A percentile compares a stretch with the other conserved stretches of the same genome.
Conservation (phyloP, 208 protist species). For the Crithidia fasciculata region DNA sequence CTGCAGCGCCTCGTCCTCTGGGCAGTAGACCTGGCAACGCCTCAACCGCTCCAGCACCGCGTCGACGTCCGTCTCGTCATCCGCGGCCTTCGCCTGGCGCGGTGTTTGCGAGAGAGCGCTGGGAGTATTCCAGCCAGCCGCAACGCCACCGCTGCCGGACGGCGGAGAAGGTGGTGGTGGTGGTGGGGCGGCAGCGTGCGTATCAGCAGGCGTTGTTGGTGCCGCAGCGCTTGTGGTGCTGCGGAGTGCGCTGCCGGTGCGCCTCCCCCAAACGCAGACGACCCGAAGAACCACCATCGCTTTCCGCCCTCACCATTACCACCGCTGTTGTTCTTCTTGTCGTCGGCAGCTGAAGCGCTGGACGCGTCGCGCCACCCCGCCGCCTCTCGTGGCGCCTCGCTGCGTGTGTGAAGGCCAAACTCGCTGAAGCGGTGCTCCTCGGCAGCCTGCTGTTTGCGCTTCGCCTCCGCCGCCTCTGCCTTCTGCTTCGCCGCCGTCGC, state of each 20-base stretch:
- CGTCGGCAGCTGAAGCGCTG: not conserved
- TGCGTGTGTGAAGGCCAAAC: slow-evolving; percentile 14
- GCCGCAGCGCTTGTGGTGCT: not conserved
- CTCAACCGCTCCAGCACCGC: slow-evolving; percentile 65
- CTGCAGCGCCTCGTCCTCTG: slow-evolving; percentile 56
- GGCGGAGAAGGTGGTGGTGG: not conserved
- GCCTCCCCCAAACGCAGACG: slow-evolving; percentile 14
- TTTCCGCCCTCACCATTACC: not conserved
- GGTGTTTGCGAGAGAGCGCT: slow-evolving; percentile 12
- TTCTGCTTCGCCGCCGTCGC: slow-evolving; percentile 26
- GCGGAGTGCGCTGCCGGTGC: not conserved
- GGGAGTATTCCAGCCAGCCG: slow-evolving; percentile 12
- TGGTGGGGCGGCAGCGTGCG: too few relatives aligned
- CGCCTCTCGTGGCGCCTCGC: slow-evolving; percentile 8
- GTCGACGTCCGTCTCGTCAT: slow-evolving; percentile 65
- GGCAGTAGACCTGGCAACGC: slow-evolving; percentile 85
- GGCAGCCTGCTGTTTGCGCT: slow-evolving; percentile 19
- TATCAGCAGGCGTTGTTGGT: not conserved
- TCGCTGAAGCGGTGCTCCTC: slow-evolving; percentile 19
- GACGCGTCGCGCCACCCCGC: slow-evolving; percentile 16
- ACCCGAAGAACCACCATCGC: slow-evolving; percentile 33
- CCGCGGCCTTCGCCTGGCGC: slow-evolving; percentile 27
- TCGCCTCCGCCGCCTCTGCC: slow-evolving; percentile 15
- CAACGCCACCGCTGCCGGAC: not conserved
- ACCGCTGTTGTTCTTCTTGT: not conserved